Conservation (phyloP, 129 eudicot genomes). For the Arctium minus region DNA sequence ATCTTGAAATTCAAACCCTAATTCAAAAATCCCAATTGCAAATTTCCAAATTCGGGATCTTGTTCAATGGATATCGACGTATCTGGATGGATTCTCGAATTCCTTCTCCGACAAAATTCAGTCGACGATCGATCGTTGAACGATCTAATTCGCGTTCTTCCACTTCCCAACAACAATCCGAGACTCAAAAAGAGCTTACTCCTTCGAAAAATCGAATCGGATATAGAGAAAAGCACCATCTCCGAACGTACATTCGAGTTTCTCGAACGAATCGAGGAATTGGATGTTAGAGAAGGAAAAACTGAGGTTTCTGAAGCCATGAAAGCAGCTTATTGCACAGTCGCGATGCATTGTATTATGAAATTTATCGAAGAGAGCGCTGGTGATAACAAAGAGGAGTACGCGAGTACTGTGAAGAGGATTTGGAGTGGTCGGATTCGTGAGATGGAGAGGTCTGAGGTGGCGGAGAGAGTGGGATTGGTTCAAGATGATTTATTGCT, state of each 20-base stretch:
- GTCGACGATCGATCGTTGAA: slow-evolving; percentile 31
- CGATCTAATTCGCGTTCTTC: slow-evolving; percentile 39
- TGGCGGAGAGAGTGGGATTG: slow-evolving; percentile 30
- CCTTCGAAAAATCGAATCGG: slow-evolving; percentile 40
- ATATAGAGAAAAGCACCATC: slow-evolving; percentile 16
- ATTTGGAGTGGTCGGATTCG: slow-evolving; percentile 59
- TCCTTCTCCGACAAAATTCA: slow-evolving; percentile 44
- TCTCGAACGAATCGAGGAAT: slow-evolving; percentile 52
- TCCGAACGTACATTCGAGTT: slow-evolving; percentile 37
- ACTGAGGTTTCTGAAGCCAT: slow-evolving; percentile 28
- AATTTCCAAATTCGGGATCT: background rate
- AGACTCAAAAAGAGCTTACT: slow-evolving; percentile 38
- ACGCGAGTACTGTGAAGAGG: slow-evolving; percentile 39
- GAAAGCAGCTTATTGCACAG: slow-evolving; percentile 61
- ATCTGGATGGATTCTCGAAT: slow-evolving; percentile 65
- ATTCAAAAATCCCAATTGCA: background rate
- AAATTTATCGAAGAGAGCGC: slow-evolving; percentile 16
- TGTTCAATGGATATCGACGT: slow-evolving; percentile 50
- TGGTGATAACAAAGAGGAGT: slow-evolving; percentile 19
- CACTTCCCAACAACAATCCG: slow-evolving; percentile 34
- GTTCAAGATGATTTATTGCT: slow-evolving; percentile 37
- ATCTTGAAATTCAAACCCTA: slow-evolving; percentile 17
- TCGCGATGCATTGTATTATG: slow-evolving; percentile 56
- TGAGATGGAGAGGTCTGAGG: slow-evolving; percentile 33
- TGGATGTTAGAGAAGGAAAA: slow-evolving; percentile 27